Conservation (phyloP, 306 rosid genomes). For the Prinsepia uniflora region DNA sequence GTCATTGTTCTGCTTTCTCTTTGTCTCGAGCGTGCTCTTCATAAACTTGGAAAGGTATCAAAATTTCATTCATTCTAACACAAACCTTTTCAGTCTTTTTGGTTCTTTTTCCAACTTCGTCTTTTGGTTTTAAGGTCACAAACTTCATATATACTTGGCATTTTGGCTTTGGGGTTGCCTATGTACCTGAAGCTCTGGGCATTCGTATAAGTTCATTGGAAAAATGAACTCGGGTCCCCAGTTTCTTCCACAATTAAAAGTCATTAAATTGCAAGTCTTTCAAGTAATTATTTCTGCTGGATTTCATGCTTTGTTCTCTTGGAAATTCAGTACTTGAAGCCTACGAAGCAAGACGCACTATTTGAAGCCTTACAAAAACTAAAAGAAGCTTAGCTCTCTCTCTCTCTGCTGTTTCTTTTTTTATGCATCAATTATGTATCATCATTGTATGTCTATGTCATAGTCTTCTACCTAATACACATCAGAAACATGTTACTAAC, state of each 20-base stretch:
- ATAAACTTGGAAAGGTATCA: slow-evolving; percentile 68
- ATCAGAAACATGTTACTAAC: background rate
- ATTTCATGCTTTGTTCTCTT: slow-evolving; percentile 21
- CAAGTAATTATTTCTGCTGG: slow-evolving; percentile 1
- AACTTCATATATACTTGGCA: too few relatives aligned
- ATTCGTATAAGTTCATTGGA: too few relatives aligned
- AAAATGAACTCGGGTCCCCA: too few relatives aligned
- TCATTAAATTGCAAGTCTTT: background rate
- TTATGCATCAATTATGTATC: background rate
- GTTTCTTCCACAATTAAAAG: too few relatives aligned
- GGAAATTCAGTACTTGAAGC: slow-evolving; percentile 44
- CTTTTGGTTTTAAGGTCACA: too few relatives aligned
- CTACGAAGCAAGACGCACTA: slow-evolving; percentile 36
- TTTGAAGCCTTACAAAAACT: slow-evolving; percentile 59
- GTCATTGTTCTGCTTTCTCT: slow-evolving; percentile 75
- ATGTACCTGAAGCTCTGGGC: too few relatives aligned
- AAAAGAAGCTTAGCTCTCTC: slow-evolving; percentile 55
- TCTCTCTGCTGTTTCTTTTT: background rate
- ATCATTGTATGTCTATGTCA: background rate
- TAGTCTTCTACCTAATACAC: background rate
- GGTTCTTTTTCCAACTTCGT: background rate
- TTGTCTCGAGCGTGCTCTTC: slow-evolving; percentile 65
- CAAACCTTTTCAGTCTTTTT: background rate
- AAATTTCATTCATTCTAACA: background rate
- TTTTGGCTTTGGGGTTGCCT: too few relatives aligned